Evolutionary conservation across 1,284 basidiomycete genomes (phyloP), one percentile per base, ranked within the genome.

Genomic region (Earliella scabrosa): DNA sequence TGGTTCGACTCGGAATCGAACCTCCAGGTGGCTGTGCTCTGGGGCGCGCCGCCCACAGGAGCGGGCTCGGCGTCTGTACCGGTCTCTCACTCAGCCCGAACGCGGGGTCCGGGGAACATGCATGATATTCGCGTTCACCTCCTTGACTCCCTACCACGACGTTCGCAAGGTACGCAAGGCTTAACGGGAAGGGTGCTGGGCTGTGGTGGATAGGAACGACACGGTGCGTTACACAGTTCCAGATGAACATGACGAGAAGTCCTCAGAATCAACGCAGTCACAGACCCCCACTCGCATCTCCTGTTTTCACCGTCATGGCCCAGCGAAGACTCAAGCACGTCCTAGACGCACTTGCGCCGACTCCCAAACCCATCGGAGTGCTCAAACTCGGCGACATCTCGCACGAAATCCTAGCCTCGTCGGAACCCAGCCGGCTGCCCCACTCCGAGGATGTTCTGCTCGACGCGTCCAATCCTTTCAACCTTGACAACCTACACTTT

Each of bases 401-500:
- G 4, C 85, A 80, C 63, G 78, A 85, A 10, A 76, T 87, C 0
- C 81, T 79, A 16, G 69, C 74, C 8, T 73, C 84, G 10, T 54
- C 61, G 9, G 71, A 72, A 0, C 82, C 85, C 0, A 76, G 79
- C 16, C 71, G 83, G 4, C 71, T 87, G 21, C 72, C 81, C 0
- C 80, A 76, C 45, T 72, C 72, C 8, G 68, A 70, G 26, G 66
- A 75, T 29, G 65, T 75, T 13, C 64, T 83, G 18, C 69, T 87
- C 51, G 82, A 86, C 58, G 63, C 78, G 9, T 61, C 73, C 36
- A 78, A 87, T 58, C 65, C 77, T 0, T 73, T 82, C 43, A 86
- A 82, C 63, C 58, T 77, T 41, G 80, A 85, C 51, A 83, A 87
- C 60, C 66, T 87, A 35, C 79, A 85, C 67, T 88, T 85, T 60